Evolutionary conservation across 2,329 filamentous ascomycete genomes (phyloP).

Genomic region (Fusarium pseudograminearum): DNA sequence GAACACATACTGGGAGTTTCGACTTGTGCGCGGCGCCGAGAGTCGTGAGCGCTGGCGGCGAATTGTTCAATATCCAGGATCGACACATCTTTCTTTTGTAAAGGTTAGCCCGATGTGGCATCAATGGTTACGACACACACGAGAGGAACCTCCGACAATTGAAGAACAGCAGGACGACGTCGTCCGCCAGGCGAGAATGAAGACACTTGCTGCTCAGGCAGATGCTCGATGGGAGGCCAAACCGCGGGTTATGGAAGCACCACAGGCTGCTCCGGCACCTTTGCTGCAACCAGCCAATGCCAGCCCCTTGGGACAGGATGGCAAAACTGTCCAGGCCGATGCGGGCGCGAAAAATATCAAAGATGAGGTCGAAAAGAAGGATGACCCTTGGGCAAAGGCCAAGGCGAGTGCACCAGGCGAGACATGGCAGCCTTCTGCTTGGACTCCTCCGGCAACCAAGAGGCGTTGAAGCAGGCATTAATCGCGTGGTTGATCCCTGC

Average conservation of each 20-base stretch:
- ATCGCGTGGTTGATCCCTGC: not conserved
- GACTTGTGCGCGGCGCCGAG: constrained; percentile 58
- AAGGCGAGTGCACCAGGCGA: constrained; percentile 65
- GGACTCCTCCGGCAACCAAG: constrained; percentile 63
- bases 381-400: constrained; percentile 70
- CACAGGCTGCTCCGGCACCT: constrained; percentile 37
- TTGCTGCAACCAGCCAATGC: constrained; percentile 29
- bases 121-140: constrained; percentile 75
- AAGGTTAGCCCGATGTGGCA: constrained; percentile 73
- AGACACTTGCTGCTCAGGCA: constrained; percentile 68
- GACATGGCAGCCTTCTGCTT: constrained; percentile 75
- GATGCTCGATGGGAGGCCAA: constrained; percentile 74
- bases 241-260: constrained; percentile 60
- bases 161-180: constrained; percentile 68
- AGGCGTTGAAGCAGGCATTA: constrained; percentile 42
- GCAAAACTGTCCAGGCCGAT: constrained; percentile 11
- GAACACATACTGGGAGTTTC: constrained; percentile 78
- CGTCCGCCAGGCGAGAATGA: constrained; percentile 64
- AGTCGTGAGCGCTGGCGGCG: constrained; percentile 65
- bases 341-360: constrained; percentile 7
- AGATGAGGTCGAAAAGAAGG: constrained; percentile 32
- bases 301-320: constrained; percentile 9
- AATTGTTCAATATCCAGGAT: constrained; percentile 70
- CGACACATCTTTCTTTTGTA: constrained; percentile 66
- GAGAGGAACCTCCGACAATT: constrained; percentile 65